Evolutionary conservation across 139 green algal species (phyloP), one percentile per base, ranked within the genome.

Genomic region (Monoraphidium neglectum): DNA sequence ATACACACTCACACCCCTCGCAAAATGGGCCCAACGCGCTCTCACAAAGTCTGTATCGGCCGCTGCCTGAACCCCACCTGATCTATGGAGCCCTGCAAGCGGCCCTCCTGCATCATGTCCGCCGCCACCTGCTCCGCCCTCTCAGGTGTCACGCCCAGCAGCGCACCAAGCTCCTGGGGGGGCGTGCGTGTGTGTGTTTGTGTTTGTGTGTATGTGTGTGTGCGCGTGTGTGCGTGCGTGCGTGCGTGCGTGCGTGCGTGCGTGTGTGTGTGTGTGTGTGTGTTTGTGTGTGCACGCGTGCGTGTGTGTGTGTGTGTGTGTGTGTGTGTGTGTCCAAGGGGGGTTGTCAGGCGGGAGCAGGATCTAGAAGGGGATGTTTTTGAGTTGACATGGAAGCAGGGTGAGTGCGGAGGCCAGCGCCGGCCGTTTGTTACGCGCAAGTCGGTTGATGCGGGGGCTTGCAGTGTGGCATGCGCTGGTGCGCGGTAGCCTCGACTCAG

Each of bases 71-170:
- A 4, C 43, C 36, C 23, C 36, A 97, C 96, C 78, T 99, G 96
- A 77, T 97, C 93, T 32, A 97, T 95, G 57, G 51, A 84, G 24
- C 84, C 93, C 72, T 84, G 62, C 59, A 98, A 82, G 12, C 93
- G 84, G 2, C 86, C 89, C 68, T 98, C 94, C 12, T 68, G 66
- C 51, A 97, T 88, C 94, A 98, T 98, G 37, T 91, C 87, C 18
- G 87, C 82, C 3, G 93, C 94, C 12, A 93, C 86, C 33, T 76
- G 71, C 87, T 99, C 96, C 1, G 96, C 96, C 60, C 88, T 86
- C 70, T 87, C 83, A 0, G 82, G 65, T 0, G 75, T 54, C 28
- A 98, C 90, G 0, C 92, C 93, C 63, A 99, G 83, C 75, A 99
- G 85, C 23, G 80, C 72, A 0, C 93, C 96, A 69, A 99, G 90